Percentiles rank a stretch among this genome's conserved stretches.
phyloP scores from a whole-genome alignment of 306 rosid species.

The Citrullus mucosospermus region DNA sequence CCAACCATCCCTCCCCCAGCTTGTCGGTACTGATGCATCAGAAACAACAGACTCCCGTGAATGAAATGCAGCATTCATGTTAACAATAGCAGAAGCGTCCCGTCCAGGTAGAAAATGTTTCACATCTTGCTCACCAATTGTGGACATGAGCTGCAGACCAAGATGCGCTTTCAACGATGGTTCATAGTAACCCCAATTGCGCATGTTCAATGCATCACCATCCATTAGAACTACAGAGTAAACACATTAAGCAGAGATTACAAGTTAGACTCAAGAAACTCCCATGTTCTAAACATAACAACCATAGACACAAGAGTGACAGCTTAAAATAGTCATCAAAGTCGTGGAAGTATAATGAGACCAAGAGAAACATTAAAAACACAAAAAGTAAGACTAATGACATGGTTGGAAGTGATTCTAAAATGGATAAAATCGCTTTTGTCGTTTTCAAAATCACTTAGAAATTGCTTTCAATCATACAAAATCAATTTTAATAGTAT shows the following conservation, averaged over 20 bases:
- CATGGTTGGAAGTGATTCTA: too few species aligned
- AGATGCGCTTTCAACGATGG: conserved; percentile 77
- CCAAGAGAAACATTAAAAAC: not conserved
- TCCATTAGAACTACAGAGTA: conserved; percentile 70
- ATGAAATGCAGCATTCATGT: conserved; percentile 46
- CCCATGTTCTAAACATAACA: conserved; percentile 12
- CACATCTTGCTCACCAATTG: conserved; percentile 62
- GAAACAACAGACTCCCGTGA: conserved; percentile 54
- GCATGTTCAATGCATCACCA: conserved; percentile 83
- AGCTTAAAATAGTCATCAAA: not conserved
- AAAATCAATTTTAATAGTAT: too few species aligned
- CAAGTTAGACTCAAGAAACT: conserved; percentile 3
- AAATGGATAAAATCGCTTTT: too few species aligned
- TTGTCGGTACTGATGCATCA: conserved; percentile 37
- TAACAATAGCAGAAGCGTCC: conserved; percentile 40
- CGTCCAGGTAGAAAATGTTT: conserved; percentile 66
- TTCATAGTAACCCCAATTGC: conserved; percentile 94
- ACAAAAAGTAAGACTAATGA: not conserved
- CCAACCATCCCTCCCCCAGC: conserved; percentile 71
- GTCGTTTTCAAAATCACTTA: too few species aligned
- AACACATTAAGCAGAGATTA: conserved; percentile 12
- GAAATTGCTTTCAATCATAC: too few species aligned
- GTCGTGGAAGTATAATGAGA: not conserved
- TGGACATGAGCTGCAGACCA: conserved; percentile 86
- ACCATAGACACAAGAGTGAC: conserved; percentile 7